A percentile compares a stretch with the other conserved stretches of the same genome.
These are phyloP conservation scores for Gastrolobium bilobum DNA, from an alignment of 306 rosid species.

Conservation along the genomic window DNA sequence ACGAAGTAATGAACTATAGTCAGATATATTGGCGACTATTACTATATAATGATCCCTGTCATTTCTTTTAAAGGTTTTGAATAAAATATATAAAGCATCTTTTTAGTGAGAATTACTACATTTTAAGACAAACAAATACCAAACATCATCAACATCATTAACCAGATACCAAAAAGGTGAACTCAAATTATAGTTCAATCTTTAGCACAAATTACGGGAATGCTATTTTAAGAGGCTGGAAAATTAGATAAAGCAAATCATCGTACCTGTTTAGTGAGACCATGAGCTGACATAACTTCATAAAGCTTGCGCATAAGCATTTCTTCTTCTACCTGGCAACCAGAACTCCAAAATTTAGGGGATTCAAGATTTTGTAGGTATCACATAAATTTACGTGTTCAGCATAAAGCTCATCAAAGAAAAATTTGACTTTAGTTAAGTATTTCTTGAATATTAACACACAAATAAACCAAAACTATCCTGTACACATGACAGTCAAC, in stretches of 20 bases:
- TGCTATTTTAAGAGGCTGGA: not conserved
- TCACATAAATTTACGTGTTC: not conserved
- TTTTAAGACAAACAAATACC: not conserved
- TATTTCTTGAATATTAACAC: not conserved
- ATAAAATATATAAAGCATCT: not conserved
- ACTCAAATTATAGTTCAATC: constrained; percentile 1
- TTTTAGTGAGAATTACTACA: constrained; percentile 1
- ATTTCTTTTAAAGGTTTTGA: not conserved
- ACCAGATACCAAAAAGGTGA: not conserved
- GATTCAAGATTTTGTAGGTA: constrained; percentile 21
- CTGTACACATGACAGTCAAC: not conserved
- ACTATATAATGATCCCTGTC: not conserved
- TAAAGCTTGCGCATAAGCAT: constrained; percentile 56
- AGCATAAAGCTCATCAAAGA: not conserved
- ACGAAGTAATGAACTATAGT: not conserved
- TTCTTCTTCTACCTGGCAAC: constrained; percentile 54
- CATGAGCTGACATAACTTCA: constrained; percentile 45
- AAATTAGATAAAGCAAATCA: not conserved
- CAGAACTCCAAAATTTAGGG: constrained; percentile 15
- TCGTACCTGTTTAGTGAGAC: constrained; percentile 42
- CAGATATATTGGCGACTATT: not conserved
- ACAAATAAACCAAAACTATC: not conserved
- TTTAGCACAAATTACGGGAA: not conserved
- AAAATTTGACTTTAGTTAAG: not conserved
- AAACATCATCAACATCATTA: not conserved